Evolutionary conservation across 169 alveolate genomes (phyloP), one percentile per base, ranked within the genome.

Genomic region (Eimeria brunetti): DNA sequence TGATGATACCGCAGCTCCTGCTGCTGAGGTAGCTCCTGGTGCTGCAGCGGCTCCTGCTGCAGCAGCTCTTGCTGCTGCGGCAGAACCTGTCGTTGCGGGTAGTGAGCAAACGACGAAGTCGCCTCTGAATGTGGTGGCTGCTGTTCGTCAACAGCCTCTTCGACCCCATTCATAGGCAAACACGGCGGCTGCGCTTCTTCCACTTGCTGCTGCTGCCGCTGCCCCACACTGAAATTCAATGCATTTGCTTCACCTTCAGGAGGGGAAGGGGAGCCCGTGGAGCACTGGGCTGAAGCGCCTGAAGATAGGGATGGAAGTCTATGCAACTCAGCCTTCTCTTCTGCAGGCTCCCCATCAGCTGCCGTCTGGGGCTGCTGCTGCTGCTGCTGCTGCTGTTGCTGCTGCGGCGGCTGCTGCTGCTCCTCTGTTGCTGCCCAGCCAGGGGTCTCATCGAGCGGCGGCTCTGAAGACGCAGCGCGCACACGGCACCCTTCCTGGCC

Each of bases 391-490:
- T 27, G 44, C 60, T 80, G 89, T n/a, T 46, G 67, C n/a, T 7
- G 69, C 33, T 83, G 38, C n/a, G 51, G 90, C 44, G 30, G 46
- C 51, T 62, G 76, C 46, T 60, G 53, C 60, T 60, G 36, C 58
- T 41, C 81, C 81, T 85, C 81, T 71, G 76, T 46, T 11, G 51
- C 46, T 33, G 62, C 36, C 92, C 92, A 38, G 62, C 62, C 60
- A 27, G 62, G 58, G 62, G 62, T 44, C 44, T 85, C 92, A 56
- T 64, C 14, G 24, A 85, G 81, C 80, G 92, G 92, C 51, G 92
- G 92, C 81, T 56, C 92, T 62, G 92, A 85, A 41, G 71, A 14
- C 24, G 92, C 92, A 22, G 92, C 81, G 46, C 92, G 92, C 56
- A 85, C 92, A 20, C 92, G 76, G n/a, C 92, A 85, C 8, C 92